Evolutionary conservation across 177 flowering plant species (phyloP).

Genomic region (Vitis hybrid): DNA sequence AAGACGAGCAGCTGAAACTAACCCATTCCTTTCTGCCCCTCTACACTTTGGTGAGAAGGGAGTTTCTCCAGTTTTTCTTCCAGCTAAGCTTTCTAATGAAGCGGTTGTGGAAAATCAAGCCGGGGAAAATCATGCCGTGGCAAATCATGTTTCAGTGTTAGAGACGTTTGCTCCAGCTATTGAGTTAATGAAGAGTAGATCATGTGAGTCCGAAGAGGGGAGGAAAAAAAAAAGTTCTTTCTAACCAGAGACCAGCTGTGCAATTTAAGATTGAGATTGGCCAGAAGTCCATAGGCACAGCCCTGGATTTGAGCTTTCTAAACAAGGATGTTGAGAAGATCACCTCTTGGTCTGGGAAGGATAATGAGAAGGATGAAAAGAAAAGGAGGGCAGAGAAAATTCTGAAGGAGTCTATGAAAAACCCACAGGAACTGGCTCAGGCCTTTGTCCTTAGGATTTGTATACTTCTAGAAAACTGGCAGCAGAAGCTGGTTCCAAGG

Average conservation of each 20-base stretch:
- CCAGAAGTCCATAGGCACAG: conserved; percentile 26
- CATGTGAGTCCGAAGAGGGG: conserved; percentile 22
- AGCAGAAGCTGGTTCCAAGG: conserved; percentile 23
- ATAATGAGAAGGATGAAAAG: conserved; percentile 41
- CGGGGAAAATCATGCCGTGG: conserved; percentile 10
- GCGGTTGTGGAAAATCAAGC: conserved; percentile 3
- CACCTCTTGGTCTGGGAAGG: conserved; percentile 25
- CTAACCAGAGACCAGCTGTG: conserved; percentile 29
- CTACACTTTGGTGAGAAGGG: conserved; percentile 41
- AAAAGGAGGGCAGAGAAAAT: conserved; percentile 37
- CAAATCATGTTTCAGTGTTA: conserved; percentile 25
- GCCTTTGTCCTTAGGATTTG: conserved; percentile 26
- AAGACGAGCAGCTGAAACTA: conserved; percentile 19
- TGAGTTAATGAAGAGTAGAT: conserved; percentile 34
- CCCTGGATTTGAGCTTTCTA: conserved; percentile 8
- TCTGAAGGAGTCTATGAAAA: conserved; percentile 36
- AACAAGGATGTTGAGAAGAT: conserved; percentile 14
- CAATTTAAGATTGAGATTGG: conserved; percentile 38
- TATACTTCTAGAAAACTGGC: conserved; percentile 32
- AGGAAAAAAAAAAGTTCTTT: conserved; percentile 14
- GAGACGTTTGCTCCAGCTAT: conserved; percentile 46
- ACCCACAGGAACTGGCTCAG: conserved; percentile 26
- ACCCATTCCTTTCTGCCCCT: conserved; percentile 51
- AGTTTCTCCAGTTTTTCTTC: conserved; percentile 31
- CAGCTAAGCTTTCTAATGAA: conserved; percentile 27